Evolutionary conservation across 441 rosid species (phyloP).

Genomic region (Aleurites moluccanus): DNA sequence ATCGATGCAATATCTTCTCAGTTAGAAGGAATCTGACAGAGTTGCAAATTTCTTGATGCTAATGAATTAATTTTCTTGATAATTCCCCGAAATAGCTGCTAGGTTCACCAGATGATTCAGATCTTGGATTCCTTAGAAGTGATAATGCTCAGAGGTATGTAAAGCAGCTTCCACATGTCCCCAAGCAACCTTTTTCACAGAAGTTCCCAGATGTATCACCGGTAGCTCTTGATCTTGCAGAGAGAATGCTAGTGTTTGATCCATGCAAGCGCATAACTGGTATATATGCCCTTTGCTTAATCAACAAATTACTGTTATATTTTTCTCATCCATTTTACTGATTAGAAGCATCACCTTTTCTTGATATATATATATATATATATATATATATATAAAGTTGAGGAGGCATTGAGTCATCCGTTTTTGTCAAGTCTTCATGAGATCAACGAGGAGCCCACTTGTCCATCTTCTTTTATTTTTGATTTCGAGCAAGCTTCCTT

Average conservation of each 20-base stretch:
- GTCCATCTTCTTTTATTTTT: conserved; percentile 65
- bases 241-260: conserved; percentile 90
- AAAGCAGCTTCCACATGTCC: conserved; percentile 76
- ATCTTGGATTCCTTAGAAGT: conserved; percentile 80
- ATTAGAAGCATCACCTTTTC: background rate
- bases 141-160: conserved; percentile 82
- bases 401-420: conserved; percentile 78
- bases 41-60: background rate
- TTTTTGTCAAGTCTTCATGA: conserved; percentile 75
- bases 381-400: conserved; percentile 52
- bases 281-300: conserved; percentile 15
- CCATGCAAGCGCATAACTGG: conserved; percentile 90
- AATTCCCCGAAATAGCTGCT: conserved; percentile 42
- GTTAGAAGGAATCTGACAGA: background rate
- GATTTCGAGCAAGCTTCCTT: conserved; percentile 82
- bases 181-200: conserved; percentile 58
- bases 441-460: conserved; percentile 79
- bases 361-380: no score
- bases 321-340: background rate
- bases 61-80: background rate
- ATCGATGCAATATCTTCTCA: background rate
- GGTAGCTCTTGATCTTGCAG: conserved; percentile 69
- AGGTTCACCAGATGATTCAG: conserved; percentile 86
- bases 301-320: background rate
- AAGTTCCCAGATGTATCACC: conserved; percentile 74